Evolutionary conservation across 352 stramenopile genomes (phyloP).

Genomic region (Peronospora farinosa): DNA sequence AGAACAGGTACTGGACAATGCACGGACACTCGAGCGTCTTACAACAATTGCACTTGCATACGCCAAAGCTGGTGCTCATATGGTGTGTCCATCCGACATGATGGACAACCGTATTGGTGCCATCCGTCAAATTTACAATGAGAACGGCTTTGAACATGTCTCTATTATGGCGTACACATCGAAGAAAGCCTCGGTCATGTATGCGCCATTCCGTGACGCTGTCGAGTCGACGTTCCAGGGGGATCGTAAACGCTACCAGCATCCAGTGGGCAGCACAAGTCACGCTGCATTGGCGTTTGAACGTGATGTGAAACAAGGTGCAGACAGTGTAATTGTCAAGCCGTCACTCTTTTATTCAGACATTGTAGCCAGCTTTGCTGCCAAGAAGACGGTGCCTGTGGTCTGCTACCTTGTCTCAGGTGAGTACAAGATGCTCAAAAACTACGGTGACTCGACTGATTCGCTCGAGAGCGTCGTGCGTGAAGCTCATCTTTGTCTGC

Average conservation of each 20-base stretch:
- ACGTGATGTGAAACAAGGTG: slow-evolving; percentile 84
- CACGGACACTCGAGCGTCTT: slow-evolving; percentile 93
- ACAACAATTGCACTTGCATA: slow-evolving; percentile 93
- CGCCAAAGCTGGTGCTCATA: slow-evolving; percentile 93
- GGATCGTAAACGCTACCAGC: slow-evolving; percentile 97
- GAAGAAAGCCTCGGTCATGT: slow-evolving; percentile 96
- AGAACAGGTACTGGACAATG: slow-evolving; percentile 95
- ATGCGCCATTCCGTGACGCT: slow-evolving; percentile 94
- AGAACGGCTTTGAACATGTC: slow-evolving; percentile 95
- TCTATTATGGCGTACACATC: slow-evolving; percentile 99
- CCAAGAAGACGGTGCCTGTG: slow-evolving; percentile 90
- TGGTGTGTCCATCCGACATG: slow-evolving; percentile 95
- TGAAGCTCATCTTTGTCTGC: slow-evolving; percentile 69
- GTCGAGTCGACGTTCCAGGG: slow-evolving; percentile 94
- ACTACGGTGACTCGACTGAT: slow-evolving; percentile 79
- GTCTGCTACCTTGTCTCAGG: slow-evolving; percentile 98
- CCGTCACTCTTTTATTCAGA: slow-evolving; percentile 98
- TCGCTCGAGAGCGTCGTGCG: slow-evolving; percentile 82
- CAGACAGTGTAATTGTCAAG: slow-evolving; percentile 99
- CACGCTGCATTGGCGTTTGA: slow-evolving; percentile 75
- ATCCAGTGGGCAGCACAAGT: slow-evolving; percentile 77
- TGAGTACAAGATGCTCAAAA: slow-evolving; percentile 99
- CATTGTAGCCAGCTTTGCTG: slow-evolving; percentile 92
- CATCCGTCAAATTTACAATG: slow-evolving; percentile 93
- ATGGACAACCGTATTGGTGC: slow-evolving; percentile 96